phyloP scores from a whole-genome alignment of 1,284 basidiomycete genomes.

The Cryptococcus sp. region DNA sequence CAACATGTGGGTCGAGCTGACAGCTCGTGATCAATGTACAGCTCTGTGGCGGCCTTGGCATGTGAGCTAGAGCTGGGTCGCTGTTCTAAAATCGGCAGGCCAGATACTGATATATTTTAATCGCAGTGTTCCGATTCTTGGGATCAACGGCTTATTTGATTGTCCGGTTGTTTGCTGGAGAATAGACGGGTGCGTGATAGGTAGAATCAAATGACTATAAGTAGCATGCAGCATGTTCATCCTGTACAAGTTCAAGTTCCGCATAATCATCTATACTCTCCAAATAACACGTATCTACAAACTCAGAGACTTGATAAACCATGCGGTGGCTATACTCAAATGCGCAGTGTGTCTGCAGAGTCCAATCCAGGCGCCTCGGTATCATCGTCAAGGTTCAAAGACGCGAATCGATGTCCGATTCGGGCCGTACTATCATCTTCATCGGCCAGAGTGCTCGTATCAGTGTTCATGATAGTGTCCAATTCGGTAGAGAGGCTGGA shows the following conservation, averaged over 20 bases:
- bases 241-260: neutral
- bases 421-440: neutral
- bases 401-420: slow-evolving; percentile 3
- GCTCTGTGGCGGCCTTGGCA: slow-evolving; percentile 79
- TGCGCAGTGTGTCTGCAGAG: no score
- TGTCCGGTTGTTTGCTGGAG: slow-evolving; percentile 77
- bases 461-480: no score
- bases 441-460: no score
- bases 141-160: slow-evolving; percentile 77
- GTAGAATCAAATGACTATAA: neutral
- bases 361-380: neutral
- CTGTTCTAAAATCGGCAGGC: neutral
- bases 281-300: no score
- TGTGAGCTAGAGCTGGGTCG: slow-evolving; percentile 59
- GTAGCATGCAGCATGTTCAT: neutral
- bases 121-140: slow-evolving; percentile 73
- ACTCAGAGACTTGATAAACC: no score
- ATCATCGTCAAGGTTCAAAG: slow-evolving; percentile 20
- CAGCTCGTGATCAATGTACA: slow-evolving; percentile 58
- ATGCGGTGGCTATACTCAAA: no score
- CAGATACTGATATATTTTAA: slow-evolving; percentile 1
- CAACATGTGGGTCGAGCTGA: slow-evolving; percentile 38
- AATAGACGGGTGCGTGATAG: slow-evolving; percentile 57
- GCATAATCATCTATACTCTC: neutral
- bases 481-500: no score